Evolutionary conservation across 257 asterid species (phyloP), one percentile per base, ranked within the genome.

Genomic region (Fraxinus cuspidata): DNA sequence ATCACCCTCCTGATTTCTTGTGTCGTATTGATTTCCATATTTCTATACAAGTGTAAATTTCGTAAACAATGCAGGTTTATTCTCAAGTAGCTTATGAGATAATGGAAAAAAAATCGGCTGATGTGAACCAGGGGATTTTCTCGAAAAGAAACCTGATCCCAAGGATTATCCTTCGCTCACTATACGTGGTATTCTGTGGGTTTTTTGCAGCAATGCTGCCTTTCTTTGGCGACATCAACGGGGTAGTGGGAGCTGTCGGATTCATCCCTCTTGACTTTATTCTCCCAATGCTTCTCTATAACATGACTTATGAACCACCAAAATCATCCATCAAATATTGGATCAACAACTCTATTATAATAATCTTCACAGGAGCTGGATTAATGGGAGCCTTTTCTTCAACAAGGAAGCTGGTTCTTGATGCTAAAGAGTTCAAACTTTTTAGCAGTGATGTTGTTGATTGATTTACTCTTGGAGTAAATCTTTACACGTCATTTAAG

Each of bases 1-100:
- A 18, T 56, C 38, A 5, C 25, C 10, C 9, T 65, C 70, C 49
- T 32, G 71, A 65, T 69, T 16, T 42, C 37, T 37, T 34, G 11
- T 19, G 40, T 47, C 7, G 32, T 18, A 35, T 11, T 11, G 23
- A 23, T 42, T 44, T 31, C 75, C 29, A 9, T 40, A 3, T 72
- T 23, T n/a, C 35, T 32, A 7, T 21, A 40, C 16, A 44, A 7
- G 25, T 7, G 9, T 47, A 9, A 38, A 64, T 34, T 72, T 27
- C 25, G 40, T 11, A 81, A 68, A 27, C 27, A 23, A 38, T 10
- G 63, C 87, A 92, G 99, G 92, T 95, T 1, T 95, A 95, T 77
- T 93, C 99, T 78, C 99, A 95, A 88, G 99, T 95, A 72, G 99
- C 98, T 8, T 93, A 93, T 9, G 98, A 93, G 81, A 93, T 93